Base-by-base conservation (phyloP, 2,329 filamentous ascomycete genomes). In the Fusarium fracticaudum region DNA sequence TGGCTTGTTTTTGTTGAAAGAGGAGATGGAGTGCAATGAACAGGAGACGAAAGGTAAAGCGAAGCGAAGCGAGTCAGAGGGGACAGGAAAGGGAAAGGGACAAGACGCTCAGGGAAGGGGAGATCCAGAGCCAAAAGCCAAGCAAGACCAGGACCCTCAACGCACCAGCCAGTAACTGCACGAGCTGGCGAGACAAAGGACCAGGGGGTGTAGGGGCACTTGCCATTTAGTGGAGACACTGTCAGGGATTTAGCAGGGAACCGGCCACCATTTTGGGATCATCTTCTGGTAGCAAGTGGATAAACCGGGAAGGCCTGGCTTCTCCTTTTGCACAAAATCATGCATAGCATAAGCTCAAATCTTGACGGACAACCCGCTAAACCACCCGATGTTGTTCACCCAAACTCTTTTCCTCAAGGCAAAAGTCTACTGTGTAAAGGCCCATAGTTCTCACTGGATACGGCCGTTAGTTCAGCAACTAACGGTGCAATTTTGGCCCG, bases 1-100 rank as follows among this genome's bases (percentile, higher is more conserved):
- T 77, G 81, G 77, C 77, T 81, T 81, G 80, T 82, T 82, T 83
- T 83, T 83, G 81, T 82, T 83, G 81, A 81, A 84, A 81, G 82
- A 80, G 78, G 78, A 78, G 76, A 75, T 80, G 80, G 73, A 76
- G 74, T 76, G 71, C 70, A 73, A 59, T 68, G 66, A 59, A 73
- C 57, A 67, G 64, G 69, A 78, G 74, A 69, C 35, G 50, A 64
- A 59, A 68, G 55, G 66, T 48, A 69, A 48, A 22, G 72, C 74
- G 77, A 77, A 76, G 77, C 65, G 73, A 69, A 60, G 68, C 65
- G 69, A 77, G 71, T 68, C 70, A 73, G 76, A 75, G 64, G 72
- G 77, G 70, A 78, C 77, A 45, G 72, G 67, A 76, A 71, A 57
- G 63, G 72, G 63, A 69, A 75, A 67, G 76, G 64, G 65, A 68